A percentile compares a stretch with the other conserved stretches of the same genome.
phyloP scores from a whole-genome alignment of 129 eudicot species.

The Flaveria linearis region DNA sequence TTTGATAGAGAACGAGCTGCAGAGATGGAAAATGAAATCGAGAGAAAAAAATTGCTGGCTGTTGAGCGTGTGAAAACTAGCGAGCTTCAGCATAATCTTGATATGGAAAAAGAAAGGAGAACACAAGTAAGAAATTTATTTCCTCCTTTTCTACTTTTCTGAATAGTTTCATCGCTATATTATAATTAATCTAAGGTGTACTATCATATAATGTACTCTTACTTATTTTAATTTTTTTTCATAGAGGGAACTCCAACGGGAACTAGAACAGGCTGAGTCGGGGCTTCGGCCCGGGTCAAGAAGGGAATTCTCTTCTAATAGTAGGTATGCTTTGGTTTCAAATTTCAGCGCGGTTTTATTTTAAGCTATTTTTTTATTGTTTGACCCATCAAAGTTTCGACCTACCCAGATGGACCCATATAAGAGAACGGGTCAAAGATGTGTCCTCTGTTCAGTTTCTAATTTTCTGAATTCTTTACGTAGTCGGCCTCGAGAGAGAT shows the following conservation, averaged over 20 bases:
- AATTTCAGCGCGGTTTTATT: not conserved
- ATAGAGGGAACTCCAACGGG: slow-evolving; percentile 92
- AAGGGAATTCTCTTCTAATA: slow-evolving; percentile 71
- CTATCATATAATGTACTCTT: not conserved
- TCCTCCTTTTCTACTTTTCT: not conserved
- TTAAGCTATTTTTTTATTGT: not conserved
- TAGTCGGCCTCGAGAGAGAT: slow-evolving; percentile 83
- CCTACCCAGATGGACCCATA: not conserved
- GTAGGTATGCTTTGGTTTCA: slow-evolving; percentile 50
- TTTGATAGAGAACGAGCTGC: slow-evolving; percentile 65
- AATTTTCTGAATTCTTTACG: not conserved
- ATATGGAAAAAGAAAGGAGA: slow-evolving; percentile 91
- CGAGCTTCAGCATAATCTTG: slow-evolving; percentile 84
- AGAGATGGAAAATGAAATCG: slow-evolving; percentile 81
- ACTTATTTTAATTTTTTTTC: not conserved
- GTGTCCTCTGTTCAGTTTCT: not conserved
- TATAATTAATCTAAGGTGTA: not conserved
- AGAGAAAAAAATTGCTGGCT: slow-evolving; percentile 82
- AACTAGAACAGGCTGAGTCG: slow-evolving; percentile 81
- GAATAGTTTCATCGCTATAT: slow-evolving; percentile 2
- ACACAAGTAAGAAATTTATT: slow-evolving; percentile 58
- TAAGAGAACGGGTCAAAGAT: not conserved
- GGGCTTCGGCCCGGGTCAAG: slow-evolving; percentile 66
- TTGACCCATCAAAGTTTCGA: not conserved
- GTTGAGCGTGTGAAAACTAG: slow-evolving; percentile 86